A percentile compares a stretch with the other conserved stretches of the same genome.
Evolutionary conservation across 257 asterid species (phyloP).

Genomic region (Hygrophila difformis): DNA sequence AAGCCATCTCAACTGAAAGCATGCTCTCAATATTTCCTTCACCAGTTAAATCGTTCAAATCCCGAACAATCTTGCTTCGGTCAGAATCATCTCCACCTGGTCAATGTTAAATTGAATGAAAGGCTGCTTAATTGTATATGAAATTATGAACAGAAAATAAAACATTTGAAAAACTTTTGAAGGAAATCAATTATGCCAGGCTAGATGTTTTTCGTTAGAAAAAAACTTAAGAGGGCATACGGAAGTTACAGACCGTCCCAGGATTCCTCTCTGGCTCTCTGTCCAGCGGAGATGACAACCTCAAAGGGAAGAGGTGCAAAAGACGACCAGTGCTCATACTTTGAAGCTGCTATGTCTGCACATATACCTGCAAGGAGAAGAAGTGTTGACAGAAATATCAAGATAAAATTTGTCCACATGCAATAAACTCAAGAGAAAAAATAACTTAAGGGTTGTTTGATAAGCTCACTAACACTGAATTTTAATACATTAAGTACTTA

Average conservation of each 20-base stretch:
- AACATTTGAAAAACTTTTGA: too few species aligned
- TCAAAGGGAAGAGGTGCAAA: conserved; percentile 98
- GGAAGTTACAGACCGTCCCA: conserved; percentile 63
- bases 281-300: conserved; percentile 92
- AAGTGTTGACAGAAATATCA: conserved; percentile 9
- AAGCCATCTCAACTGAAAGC: conserved; percentile 99
- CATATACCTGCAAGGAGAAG: conserved; percentile 60
- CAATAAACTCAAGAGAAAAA: neutral
- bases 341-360: conserved; percentile 71
- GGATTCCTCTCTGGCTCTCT: conserved; percentile 87
- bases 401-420: conserved; percentile 7
- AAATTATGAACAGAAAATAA: conserved; percentile 8
- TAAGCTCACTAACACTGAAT: too few species aligned
- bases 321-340: conserved; percentile 92
- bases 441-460: too few species aligned
- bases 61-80: conserved; percentile 42
- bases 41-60: conserved; percentile 83
- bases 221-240: conserved; percentile 13
- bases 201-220: too few species aligned
- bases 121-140: conserved; percentile 19
- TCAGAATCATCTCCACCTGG: conserved; percentile 48
- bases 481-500: too few species aligned
- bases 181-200: too few species aligned
- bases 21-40: conserved; percentile 98
- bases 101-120: conserved; percentile 20